These are phyloP conservation scores for Tolypocladium tundrense DNA, from an alignment of 2,329 filamentous ascomycete species.

Conservation along the genomic window DNA sequence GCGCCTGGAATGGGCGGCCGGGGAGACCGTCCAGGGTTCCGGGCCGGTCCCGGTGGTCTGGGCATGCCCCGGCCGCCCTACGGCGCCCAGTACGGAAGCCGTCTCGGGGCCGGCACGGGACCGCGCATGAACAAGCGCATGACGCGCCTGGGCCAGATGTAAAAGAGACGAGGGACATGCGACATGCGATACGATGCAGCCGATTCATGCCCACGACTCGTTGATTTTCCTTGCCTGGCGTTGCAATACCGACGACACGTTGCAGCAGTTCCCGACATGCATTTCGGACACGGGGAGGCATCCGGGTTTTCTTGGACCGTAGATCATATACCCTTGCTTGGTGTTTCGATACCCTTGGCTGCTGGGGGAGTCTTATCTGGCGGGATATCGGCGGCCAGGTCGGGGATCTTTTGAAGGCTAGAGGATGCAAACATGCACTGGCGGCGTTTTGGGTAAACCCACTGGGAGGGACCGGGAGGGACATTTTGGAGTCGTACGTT, in stretches of 20 bases:
- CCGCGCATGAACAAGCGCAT: constrained; percentile 52
- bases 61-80: constrained; percentile 4
- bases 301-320: background rate
- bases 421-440: background rate
- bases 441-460: background rate
- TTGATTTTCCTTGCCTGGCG: background rate
- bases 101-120: constrained; percentile 6
- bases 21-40: constrained; percentile 6
- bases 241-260: background rate
- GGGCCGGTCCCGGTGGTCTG: constrained; percentile 4
- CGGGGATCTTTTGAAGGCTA: background rate
- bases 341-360: background rate
- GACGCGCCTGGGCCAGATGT: constrained; percentile 38
- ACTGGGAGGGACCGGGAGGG: background rate
- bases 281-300: background rate
- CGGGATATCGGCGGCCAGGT: background rate
- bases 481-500: background rate
- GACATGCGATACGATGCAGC: background rate
- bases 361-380: background rate
- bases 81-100: constrained; percentile 6
- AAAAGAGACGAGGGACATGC: background rate
- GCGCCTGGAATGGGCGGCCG: constrained; percentile 8
- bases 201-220: background rate
- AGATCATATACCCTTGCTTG: background rate
- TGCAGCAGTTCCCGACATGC: background rate